These are phyloP conservation scores for Phytopythium sindhum DNA, from an alignment of 352 stramenopile species.

Conservation along the genomic window DNA sequence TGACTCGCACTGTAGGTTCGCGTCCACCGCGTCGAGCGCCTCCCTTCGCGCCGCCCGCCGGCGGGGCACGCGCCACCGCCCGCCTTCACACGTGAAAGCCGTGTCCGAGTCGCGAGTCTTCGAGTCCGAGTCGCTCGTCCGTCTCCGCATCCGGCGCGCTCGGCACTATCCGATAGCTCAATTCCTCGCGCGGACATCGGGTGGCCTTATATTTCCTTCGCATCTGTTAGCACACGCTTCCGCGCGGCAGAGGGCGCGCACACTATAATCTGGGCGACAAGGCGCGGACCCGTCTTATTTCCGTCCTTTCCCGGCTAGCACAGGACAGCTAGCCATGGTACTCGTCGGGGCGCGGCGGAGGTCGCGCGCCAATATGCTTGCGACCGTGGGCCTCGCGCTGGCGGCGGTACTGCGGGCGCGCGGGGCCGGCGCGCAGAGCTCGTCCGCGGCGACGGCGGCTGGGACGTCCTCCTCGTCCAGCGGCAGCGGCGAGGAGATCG, in stretches of 20 bases:
- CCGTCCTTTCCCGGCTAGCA: not conserved
- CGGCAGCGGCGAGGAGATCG: slow-evolving; percentile 22
- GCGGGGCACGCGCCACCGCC: too few relatives aligned
- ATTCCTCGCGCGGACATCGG: not conserved
- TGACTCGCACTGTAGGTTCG: too few relatives aligned
- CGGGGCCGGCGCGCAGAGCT: slow-evolving; percentile 4
- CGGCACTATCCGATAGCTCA: not conserved
- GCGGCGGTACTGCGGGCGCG: not conserved
- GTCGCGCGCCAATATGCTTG: not conserved
- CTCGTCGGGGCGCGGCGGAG: not conserved
- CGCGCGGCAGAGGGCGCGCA: not conserved
- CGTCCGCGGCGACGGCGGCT: too few relatives aligned
- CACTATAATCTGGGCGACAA: not conserved
- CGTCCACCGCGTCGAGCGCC: too few relatives aligned
- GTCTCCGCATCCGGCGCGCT: too few relatives aligned
- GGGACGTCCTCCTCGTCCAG: slow-evolving; percentile 3
- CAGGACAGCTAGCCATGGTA: not conserved
- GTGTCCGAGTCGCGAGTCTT: too few relatives aligned
- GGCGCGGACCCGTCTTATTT: not conserved
- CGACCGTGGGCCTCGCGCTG: not conserved
- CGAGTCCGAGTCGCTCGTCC: too few relatives aligned
- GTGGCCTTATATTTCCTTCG: not conserved
- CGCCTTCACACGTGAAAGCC: too few relatives aligned
- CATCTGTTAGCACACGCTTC: not conserved
- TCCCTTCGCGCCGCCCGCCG: too few relatives aligned